Evolutionary conservation across 495 filamentous ascomycete genomes (phyloP).

Genomic region (Saxophila tyrrhenica): DNA sequence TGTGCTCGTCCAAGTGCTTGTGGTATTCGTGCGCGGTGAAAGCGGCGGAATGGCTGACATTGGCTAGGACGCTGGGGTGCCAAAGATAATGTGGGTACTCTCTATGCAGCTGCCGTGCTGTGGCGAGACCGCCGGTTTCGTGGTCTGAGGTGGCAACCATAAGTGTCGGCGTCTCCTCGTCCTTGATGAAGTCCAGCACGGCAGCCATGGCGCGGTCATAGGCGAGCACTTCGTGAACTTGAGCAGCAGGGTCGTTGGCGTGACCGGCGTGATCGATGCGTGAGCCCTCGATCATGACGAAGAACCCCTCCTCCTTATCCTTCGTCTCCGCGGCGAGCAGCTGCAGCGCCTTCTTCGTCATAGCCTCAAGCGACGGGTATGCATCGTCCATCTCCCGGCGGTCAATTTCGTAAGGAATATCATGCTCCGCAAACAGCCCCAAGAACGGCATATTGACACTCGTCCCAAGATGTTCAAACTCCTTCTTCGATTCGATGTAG

Average conservation of each 20-base stretch:
- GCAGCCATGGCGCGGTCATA: conserved; percentile 78
- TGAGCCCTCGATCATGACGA: conserved; percentile 95
- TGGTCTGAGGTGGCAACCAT: conserved; percentile 87
- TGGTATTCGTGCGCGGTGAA: conserved; percentile 50
- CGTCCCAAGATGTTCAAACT: conserved; percentile 74
- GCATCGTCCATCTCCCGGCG: conserved; percentile 60
- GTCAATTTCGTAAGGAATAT: conserved; percentile 91
- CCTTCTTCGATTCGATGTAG: conserved; percentile 58
- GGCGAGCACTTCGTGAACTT: conserved; percentile 86
- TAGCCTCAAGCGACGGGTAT: conserved; percentile 86
- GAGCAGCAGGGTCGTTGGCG: conserved; percentile 86
- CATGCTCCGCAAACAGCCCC: conserved; percentile 69
- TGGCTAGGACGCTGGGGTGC: conserved; percentile 70
- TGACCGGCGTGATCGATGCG: conserved; percentile 95
- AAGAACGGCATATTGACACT: conserved; percentile 69
- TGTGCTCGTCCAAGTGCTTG: conserved; percentile 35
- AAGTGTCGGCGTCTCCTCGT: conserved; percentile 60
- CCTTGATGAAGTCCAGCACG: conserved; percentile 73
- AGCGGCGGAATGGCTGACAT: conserved; percentile 68
- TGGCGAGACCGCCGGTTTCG: conserved; percentile 80
- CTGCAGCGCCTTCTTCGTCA: conserved; percentile 70
- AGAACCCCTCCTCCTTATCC: conserved; percentile 85
- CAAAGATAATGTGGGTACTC: conserved; percentile 72
- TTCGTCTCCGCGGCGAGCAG: conserved; percentile 73
- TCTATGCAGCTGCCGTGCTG: conserved; percentile 60